Conservation (phyloP, 2,329 filamentous ascomycete species). For the Didymella pinodella region DNA sequence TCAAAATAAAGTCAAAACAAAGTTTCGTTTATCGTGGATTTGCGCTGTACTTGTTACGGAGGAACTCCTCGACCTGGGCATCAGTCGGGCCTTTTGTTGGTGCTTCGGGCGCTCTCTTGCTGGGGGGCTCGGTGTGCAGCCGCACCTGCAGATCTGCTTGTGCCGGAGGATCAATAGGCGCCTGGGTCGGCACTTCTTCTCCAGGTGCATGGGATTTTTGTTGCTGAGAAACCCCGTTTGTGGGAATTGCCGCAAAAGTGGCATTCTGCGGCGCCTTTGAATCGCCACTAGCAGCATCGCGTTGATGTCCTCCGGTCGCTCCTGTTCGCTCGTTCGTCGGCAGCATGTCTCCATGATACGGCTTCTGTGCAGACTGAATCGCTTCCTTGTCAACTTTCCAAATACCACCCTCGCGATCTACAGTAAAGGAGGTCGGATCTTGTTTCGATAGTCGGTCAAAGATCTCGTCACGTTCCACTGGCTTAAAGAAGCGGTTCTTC, state of each 20-base stretch:
- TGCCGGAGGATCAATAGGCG: conserved; percentile 9
- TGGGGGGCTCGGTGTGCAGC: conserved; percentile 2
- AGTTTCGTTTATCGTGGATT: conserved; percentile 12
- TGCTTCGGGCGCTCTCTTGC: neutral
- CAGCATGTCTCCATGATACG: conserved; percentile 41
- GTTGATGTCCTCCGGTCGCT: neutral
- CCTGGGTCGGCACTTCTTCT: conserved; percentile 13
- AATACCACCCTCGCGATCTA: conserved; percentile 39
- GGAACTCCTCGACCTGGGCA: conserved; percentile 31
- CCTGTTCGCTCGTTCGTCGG: conserved; percentile 35
- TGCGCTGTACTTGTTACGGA: conserved; percentile 33
- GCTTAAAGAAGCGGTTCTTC: conserved; percentile 53
- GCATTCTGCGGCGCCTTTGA: conserved; percentile 4
- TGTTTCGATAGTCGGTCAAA: conserved; percentile 37
- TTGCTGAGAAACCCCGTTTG: conserved; percentile 5
- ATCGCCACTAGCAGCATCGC: neutral
- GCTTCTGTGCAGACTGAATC: conserved; percentile 32
- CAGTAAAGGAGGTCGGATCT: conserved; percentile 31
- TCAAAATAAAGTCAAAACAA: neutral
- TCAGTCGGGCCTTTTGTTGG: conserved; percentile 23
- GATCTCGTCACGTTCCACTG: conserved; percentile 36
- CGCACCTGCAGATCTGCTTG: conserved; percentile 8
- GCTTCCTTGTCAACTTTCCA: conserved; percentile 45
- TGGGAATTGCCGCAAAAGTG: conserved; percentile 1
- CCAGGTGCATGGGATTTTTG: conserved; percentile 2